phyloP scores from a whole-genome alignment of 306 rosid species.

The Prinsepia uniflora region DNA sequence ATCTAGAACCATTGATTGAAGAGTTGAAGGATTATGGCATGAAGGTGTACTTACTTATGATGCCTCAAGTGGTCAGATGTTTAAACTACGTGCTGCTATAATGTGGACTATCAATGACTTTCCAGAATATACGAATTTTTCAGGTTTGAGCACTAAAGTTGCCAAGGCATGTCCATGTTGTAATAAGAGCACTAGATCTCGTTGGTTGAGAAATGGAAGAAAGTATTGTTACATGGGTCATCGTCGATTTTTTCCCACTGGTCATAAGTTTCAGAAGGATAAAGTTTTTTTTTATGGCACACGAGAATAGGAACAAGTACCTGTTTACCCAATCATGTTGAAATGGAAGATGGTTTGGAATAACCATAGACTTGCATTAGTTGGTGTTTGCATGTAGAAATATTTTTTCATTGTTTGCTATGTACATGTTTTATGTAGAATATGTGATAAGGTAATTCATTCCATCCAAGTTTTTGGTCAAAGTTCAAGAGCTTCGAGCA shows the following conservation, averaged over 20 bases:
- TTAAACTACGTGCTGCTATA: background rate
- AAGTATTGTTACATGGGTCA: background rate
- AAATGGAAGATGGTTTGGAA: too few species aligned
- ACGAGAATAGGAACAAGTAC: background rate
- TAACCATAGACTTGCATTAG: too few species aligned
- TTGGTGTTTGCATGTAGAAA: background rate
- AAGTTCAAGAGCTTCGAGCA: too few species aligned
- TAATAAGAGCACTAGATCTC: background rate
- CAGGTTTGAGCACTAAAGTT: background rate
- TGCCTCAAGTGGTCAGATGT: background rate
- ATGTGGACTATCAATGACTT: background rate
- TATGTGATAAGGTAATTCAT: background rate
- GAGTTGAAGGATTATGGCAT: too few species aligned
- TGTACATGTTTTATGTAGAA: too few species aligned
- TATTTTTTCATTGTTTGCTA: background rate
- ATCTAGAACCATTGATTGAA: too few species aligned
- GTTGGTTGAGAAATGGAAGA: background rate
- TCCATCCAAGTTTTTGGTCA: too few species aligned
- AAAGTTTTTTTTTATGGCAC: background rate
- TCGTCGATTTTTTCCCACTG: background rate
- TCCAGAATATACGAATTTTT: background rate
- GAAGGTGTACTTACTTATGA: background rate
- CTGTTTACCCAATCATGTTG: too few species aligned
- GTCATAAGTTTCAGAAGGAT: background rate
- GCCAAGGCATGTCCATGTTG: background rate